Evolutionary conservation across 2,329 filamentous ascomycete genomes (phyloP), one percentile per base, ranked within the genome.

Genomic region (Pseudocercospora fijiensis): DNA sequence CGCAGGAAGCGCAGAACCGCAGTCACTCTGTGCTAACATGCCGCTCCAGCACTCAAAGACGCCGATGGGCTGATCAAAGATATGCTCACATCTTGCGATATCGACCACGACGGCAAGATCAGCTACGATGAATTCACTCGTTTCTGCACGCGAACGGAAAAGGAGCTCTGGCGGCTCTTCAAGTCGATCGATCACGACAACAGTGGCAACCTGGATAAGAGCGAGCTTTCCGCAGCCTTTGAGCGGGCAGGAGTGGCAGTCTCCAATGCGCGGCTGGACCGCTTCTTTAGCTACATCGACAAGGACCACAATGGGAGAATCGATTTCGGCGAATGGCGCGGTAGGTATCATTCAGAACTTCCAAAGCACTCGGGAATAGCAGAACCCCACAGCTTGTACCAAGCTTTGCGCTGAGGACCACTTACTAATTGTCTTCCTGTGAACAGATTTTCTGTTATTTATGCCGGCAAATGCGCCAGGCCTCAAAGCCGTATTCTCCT

Each of bases 281-380:
- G 88, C 67, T 98, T 99, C 80, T 97, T 99, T 75, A 81, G 85
- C 68, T 90, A 96, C 75, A 90, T 99, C 72, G 95, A 99, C 76
- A 84, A 86, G 74, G 94, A 99, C 79, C 86, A 89, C 70, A 93
- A 99, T 76, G 92, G 92, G 2, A 81, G 83, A 67, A 96, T 98
- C 71, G 92, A 85, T 67, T 98, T 96, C 78, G 88, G 92, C 69
- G 95, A 99, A 84, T 98, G 95, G 95, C 89, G 74, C 65, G 94
- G 94, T 97, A 87, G 61, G 66, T 64, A 67, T 41, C 47, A 55
- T 37, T 63, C 61, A 61, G 26, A 27, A 51, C n/a, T 41, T 26
- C 47, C 30, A 26, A 37, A 30, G 6, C 26, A 41, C 41, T 28
- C 45, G 60, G 57, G 57, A 60, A 26, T 22, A 59, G 64, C 33